Evolutionary conservation across 768 basidiomycete genomes (phyloP), one percentile per base, ranked within the genome.

Genomic region (Trametes villosa): DNA sequence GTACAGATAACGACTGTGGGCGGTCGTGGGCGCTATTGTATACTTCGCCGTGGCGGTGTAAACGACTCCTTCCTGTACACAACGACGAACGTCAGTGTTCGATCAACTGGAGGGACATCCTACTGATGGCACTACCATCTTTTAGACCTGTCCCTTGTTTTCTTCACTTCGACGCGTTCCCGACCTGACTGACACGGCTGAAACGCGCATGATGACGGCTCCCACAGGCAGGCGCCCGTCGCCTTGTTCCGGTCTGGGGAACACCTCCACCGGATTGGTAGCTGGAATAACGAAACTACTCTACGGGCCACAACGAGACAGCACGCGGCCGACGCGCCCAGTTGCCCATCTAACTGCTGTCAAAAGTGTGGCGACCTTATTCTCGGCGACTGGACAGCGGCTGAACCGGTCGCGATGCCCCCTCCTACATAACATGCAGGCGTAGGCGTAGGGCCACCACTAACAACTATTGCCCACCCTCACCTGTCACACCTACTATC

Each of bases 301-400:
- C 38, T 8, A 22, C 38, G 5, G 47, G 4, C n/a, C 47, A 49
- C 38, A 49, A 49, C 15, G 12, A n/a, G 7, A 9, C 13, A 12
- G 38, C 27, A 9, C 12, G n/a, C 18, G 30, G 20, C 29, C 27
- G 29, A 41, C 20, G 29, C 56, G 29, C 22, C 26, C 22, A 18
- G 22, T 9, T 29, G 46, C 31, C 22, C 4, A 5, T 41, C 27
- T 57, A 8, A 17, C 33, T 33, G 36, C 56, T 57, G 56, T 49
- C 56, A 57, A 3, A 18, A 15, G 29, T 47, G 18, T 57, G 30
- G 29, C 56, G 49, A 57, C 56, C 56, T 57, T 57, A 24, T 57
- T 41, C 20, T 49, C 11, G 26, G n/a, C 11, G 17, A 9, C 2
- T 24, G 9, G 22, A 12, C 4, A 26, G 38, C 22, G 24, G 11